phyloP scores from a whole-genome alignment of 1,139 yeast genomes.

The Kodamaea sp. region DNA sequence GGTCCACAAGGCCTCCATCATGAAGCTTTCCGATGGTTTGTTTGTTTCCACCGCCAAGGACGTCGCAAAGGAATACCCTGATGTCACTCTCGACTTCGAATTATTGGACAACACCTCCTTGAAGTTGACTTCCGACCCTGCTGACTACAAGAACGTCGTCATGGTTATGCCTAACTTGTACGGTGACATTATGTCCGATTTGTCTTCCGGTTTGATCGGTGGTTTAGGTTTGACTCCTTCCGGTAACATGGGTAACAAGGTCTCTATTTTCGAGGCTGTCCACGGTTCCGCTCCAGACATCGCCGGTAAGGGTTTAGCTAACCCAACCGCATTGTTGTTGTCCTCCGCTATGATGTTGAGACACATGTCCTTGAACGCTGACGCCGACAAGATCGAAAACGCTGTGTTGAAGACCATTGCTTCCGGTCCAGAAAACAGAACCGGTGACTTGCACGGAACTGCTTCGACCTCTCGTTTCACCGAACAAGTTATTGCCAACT shows the following conservation, averaged over 20 bases:
- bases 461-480: slow-evolving; percentile 90
- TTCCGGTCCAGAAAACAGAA: slow-evolving; percentile 88
- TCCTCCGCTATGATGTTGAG: slow-evolving; percentile 99
- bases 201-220: slow-evolving; percentile 96
- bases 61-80: slow-evolving; percentile 89
- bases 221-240: slow-evolving; percentile 98
- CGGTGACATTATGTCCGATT: slow-evolving; percentile 97
- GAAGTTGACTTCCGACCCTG: slow-evolving; percentile 86
- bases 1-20: slow-evolving; percentile 97
- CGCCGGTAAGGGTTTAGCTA: slow-evolving; percentile 97
- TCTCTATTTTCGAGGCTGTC: slow-evolving; percentile 97
- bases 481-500: slow-evolving; percentile 56
- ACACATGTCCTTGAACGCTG: slow-evolving; percentile 85
- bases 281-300: slow-evolving; percentile 99
- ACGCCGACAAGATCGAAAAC: slow-evolving; percentile 80
- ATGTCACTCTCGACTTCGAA: slow-evolving; percentile 77
- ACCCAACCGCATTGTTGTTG: slow-evolving; percentile 95
- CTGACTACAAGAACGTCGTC: slow-evolving; percentile 75
- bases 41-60: slow-evolving; percentile 91
- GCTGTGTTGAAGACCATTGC: slow-evolving; percentile 94
- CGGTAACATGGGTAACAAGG: slow-evolving; percentile 98
- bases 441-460: slow-evolving; percentile 93
- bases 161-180: slow-evolving; percentile 99
- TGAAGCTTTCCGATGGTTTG: slow-evolving; percentile 97
- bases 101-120: slow-evolving; percentile 94